Conservation (phyloP, 108 stramenopile species). For the Schizochytrium sp. region DNA sequence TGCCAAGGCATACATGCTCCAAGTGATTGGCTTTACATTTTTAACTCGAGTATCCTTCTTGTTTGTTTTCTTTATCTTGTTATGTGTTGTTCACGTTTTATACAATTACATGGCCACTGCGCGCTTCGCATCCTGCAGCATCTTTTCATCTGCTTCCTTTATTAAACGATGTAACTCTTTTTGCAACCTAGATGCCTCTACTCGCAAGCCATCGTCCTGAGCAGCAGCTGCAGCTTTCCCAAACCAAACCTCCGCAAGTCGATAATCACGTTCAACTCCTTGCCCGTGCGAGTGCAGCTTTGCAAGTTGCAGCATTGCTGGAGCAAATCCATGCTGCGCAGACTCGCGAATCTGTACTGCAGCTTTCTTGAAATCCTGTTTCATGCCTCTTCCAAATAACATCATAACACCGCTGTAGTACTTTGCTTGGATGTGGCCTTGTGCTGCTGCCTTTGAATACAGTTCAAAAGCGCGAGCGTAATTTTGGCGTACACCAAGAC, state of each 20-base stretch:
- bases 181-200: not conserved
- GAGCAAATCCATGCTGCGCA: not conserved
- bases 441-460: not conserved
- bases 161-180: not conserved
- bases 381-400: not conserved
- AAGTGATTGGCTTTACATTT: too few species aligned
- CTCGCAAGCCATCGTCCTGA: not conserved
- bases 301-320: constrained; percentile 27
- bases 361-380: constrained; percentile 12
- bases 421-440: not conserved
- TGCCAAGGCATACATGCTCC: too few species aligned
- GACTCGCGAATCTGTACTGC: constrained; percentile 7
- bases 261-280: constrained; percentile 38
- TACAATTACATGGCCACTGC: not conserved
- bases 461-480: constrained; percentile 27
- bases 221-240: not conserved
- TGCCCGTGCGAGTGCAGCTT: constrained; percentile 33
- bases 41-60: too few species aligned
- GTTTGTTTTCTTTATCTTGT: too few species aligned
- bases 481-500: constrained; percentile 31
- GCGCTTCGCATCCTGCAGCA: not conserved
- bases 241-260: constrained; percentile 30
- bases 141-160: not conserved
- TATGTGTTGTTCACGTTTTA: too few species aligned
- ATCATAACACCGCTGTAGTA: constrained; percentile 39